Conservation (phyloP, 805 yeast genomes). For the Kazachstania kunashirensis region DNA sequence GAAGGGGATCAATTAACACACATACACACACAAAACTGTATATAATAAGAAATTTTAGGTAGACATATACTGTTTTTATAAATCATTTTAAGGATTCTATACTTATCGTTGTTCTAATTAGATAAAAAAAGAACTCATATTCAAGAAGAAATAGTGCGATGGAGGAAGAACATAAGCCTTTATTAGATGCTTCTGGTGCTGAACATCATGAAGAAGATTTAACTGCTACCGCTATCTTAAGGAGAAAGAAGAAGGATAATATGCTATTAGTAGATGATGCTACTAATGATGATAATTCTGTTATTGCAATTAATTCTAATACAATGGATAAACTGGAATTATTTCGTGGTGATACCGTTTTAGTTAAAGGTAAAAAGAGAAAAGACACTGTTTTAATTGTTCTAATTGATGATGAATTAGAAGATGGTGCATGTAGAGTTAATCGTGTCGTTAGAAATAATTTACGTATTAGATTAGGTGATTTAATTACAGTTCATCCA, state of each 20-base stretch:
- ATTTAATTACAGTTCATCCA: conserved; percentile 81
- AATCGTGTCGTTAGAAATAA: conserved; percentile 95
- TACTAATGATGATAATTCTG: conserved; percentile 91
- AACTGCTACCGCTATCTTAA: conserved; percentile 94
- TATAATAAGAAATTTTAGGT: too few species aligned
- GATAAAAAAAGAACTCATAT: too few species aligned
- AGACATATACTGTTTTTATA: too few species aligned
- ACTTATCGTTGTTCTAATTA: too few species aligned
- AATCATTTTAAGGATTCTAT: too few species aligned
- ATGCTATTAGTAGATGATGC: conserved; percentile 95
- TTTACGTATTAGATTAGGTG: conserved; percentile 88
- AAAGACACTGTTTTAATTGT: conserved; percentile 95
- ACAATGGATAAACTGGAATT: conserved; percentile 92
- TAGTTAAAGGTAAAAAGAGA: conserved; percentile 96
- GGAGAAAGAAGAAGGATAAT: conserved; percentile 96
- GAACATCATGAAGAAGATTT: conserved; percentile 47
- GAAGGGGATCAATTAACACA: too few species aligned
- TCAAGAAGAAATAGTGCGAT: too few species aligned
- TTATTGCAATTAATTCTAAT: conserved; percentile 86
- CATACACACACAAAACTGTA: too few species aligned
- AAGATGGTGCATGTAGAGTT: conserved; percentile 87
- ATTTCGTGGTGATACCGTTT: conserved; percentile 95
- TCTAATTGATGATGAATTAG: conserved; percentile 91
- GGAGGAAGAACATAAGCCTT: conserved; percentile 35
- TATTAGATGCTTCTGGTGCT: conserved; percentile 61